A percentile compares a stretch with the other conserved stretches of the same genome.
These are phyloP conservation scores for Macaranga tanarius DNA, from an alignment of 441 rosid genomes.

Conservation along the genomic window DNA sequence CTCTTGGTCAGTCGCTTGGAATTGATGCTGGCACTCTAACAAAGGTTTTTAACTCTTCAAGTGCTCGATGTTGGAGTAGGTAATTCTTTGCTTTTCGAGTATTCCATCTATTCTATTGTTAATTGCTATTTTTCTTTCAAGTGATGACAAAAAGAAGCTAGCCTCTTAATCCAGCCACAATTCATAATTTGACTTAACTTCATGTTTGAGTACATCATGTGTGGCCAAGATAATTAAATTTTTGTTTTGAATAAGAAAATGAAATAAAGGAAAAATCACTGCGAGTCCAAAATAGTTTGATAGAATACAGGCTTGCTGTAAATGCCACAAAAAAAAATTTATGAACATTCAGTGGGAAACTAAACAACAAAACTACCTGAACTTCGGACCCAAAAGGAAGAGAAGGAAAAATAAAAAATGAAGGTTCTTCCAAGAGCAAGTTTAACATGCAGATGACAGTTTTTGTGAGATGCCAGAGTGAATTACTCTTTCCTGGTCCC, in stretches of 20 bases:
- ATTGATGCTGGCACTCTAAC: constrained; percentile 64
- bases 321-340: not conserved
- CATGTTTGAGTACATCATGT: not conserved
- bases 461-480: not conserved
- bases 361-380: not conserved
- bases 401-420: not conserved
- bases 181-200: not conserved
- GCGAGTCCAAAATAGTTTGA: too few relatives aligned
- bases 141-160: constrained; percentile 2
- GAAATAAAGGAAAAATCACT: not conserved
- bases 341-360: not conserved
- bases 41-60: constrained; percentile 78
- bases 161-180: not conserved
- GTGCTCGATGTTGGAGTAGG: constrained; percentile 96
- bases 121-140: not conserved
- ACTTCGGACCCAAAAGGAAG: not conserved
- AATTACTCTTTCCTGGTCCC: not conserved
- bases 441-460: not conserved
- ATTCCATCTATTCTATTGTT: constrained; percentile 10
- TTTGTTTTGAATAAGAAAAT: not conserved
- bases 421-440: not conserved
- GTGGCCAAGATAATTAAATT: not conserved
- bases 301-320: not conserved
- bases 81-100: constrained; percentile 31
- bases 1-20: constrained; percentile 88